phyloP scores from a whole-genome alignment of 345 rosid species.

The Citrus australasica region DNA sequence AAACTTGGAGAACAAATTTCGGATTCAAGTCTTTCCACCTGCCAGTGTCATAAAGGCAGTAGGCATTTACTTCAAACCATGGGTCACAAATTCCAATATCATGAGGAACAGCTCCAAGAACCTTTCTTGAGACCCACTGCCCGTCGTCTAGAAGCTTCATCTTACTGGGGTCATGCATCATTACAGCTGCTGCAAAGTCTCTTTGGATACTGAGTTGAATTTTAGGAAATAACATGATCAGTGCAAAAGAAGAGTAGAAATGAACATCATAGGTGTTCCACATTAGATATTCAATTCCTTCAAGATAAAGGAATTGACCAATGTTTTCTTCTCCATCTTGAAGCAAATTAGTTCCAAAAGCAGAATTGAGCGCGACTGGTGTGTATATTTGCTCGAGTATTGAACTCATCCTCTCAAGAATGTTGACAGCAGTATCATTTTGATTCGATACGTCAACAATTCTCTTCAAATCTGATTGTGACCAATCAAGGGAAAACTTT shows the following conservation, averaged over 20 bases:
- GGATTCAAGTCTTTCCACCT: slow-evolving; percentile 96
- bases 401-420: slow-evolving; percentile 74
- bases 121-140: slow-evolving; percentile 63
- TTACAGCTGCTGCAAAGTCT: slow-evolving; percentile 90
- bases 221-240: slow-evolving; percentile 85
- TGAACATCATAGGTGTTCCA: slow-evolving; percentile 98
- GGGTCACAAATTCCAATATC: slow-evolving; percentile 83
- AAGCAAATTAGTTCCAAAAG: slow-evolving; percentile 85
- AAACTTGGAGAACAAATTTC: slow-evolving; percentile 89
- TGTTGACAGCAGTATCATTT: slow-evolving; percentile 50
- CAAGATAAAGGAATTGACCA: slow-evolving; percentile 90
- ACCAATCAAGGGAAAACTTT: slow-evolving; percentile 75
- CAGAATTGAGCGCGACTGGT: slow-evolving; percentile 64
- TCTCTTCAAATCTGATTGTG: slow-evolving; percentile 36
- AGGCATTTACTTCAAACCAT: slow-evolving; percentile 89
- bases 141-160: slow-evolving; percentile 61
- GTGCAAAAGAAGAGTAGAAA: slow-evolving; percentile 85
- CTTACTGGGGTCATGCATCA: slow-evolving; percentile 84
- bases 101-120: slow-evolving; percentile 95
- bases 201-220: slow-evolving; percentile 87
- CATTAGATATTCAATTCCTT: slow-evolving; percentile 88
- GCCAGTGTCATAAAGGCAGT: slow-evolving; percentile 62
- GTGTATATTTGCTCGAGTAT: slow-evolving; percentile 59
- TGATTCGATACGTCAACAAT: slow-evolving; percentile 23
- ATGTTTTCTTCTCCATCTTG: slow-evolving; percentile 90